These are phyloP conservation scores for Aquanectria penicillioides DNA, from an alignment of 2,329 filamentous ascomycete genomes.

Conservation along the genomic window DNA sequence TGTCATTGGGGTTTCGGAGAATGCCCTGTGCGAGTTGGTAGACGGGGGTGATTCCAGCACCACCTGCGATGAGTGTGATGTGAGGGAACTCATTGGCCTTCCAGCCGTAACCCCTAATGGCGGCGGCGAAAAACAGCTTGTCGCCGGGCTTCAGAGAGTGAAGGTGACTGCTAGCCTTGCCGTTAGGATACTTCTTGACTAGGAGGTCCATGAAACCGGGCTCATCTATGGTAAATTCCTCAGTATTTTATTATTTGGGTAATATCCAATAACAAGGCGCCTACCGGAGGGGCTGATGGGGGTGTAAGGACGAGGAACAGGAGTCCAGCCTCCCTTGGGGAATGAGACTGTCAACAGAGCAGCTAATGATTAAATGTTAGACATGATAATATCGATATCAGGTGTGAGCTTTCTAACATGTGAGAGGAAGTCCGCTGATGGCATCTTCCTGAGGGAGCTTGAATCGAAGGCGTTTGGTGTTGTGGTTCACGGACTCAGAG, in stretches of 20 bases:
- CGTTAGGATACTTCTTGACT: conserved; percentile 74
- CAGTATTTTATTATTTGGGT: no score
- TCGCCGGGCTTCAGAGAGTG: conserved; percentile 73
- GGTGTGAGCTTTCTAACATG: conserved; percentile 52
- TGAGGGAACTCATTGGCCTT: conserved; percentile 59
- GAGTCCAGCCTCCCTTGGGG: conserved; percentile 65
- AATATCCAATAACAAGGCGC: background rate
- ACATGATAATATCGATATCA: background rate
- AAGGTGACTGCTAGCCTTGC: conserved; percentile 72
- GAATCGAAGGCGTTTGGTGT: conserved; percentile 68
- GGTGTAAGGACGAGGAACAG: conserved; percentile 73
- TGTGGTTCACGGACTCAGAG: conserved; percentile 64
- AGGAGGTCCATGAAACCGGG: conserved; percentile 70
- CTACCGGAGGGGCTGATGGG: conserved; percentile 65
- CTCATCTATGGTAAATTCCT: conserved; percentile 53
- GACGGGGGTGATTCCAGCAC: conserved; percentile 77
- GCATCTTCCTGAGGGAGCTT: conserved; percentile 59
- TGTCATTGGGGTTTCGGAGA: conserved; percentile 68
- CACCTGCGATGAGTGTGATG: conserved; percentile 75
- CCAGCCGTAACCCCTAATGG: conserved; percentile 66
- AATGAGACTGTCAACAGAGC: conserved; percentile 70
- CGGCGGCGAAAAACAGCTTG: conserved; percentile 64
- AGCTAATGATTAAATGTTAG: conserved; percentile 42
- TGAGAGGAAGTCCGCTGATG: conserved; percentile 60
- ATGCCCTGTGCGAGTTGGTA: conserved; percentile 73